A percentile compares a stretch with the other conserved stretches of the same genome.
Conservation (phyloP, 2,329 filamentous ascomycete species). For the Pseudodiploospora longispora region DNA sequence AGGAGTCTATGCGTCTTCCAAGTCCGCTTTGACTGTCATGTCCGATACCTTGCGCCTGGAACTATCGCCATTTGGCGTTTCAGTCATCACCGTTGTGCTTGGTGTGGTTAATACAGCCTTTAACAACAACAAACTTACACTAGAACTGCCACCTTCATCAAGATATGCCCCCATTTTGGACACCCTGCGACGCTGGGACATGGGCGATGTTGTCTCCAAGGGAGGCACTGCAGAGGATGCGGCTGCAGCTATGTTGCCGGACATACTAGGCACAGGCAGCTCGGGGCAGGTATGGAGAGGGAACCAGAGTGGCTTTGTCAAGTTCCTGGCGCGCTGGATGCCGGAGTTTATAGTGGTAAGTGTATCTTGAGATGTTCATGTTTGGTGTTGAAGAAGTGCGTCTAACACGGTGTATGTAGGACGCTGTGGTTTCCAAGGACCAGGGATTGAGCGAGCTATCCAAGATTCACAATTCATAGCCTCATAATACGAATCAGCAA, state of each 20-base stretch:
- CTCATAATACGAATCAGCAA: no score
- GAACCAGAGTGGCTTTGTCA: neutral
- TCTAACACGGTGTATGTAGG: no score
- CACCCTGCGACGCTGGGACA: constrained; percentile 5
- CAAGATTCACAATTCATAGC: no score
- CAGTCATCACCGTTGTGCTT: constrained; percentile 12
- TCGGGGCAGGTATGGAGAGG: constrained; percentile 5
- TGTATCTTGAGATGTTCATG: neutral
- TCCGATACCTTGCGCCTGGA: constrained; percentile 18
- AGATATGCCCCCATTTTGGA: constrained; percentile 1
- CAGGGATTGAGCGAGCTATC: no score
- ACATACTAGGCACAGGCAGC: constrained; percentile 3
- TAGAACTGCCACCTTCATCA: constrained; percentile 2
- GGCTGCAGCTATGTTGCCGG: constrained; percentile 1
- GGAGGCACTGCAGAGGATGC: constrained; percentile 1
- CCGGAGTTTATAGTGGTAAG: constrained; percentile 4
- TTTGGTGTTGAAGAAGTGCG: no score
- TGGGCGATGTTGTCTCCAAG: constrained; percentile 2
- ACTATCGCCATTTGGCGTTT: constrained; percentile 17
- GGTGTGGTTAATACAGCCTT: constrained; percentile 4
- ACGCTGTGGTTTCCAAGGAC: no score
- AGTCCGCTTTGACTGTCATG: constrained; percentile 8
- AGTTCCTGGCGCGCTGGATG: constrained; percentile 5
- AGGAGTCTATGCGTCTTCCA: constrained; percentile 8
- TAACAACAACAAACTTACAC: constrained; percentile 1